Evolutionary conservation across 352 stramenopile genomes (phyloP), one percentile per base, ranked within the genome.

Genomic region (Paralagenidium karlingii): DNA sequence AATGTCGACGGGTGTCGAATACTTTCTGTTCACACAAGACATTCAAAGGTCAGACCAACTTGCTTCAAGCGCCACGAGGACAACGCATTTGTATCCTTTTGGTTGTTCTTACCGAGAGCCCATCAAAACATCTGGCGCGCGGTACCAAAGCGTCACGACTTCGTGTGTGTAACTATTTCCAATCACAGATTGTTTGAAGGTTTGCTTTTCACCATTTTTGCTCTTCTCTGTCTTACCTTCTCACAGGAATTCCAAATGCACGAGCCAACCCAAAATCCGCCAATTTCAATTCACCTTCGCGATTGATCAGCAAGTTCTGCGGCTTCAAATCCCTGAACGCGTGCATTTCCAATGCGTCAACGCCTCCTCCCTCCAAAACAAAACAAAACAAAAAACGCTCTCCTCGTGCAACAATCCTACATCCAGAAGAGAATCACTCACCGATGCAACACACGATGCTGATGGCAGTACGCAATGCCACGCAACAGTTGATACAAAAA

Each of bases 111-210:
- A 84, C 55, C 93, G 60, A 26, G 82, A 96, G 38, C 95, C 96
- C 82, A 99, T 95, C 20, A 99, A 74, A 10, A 99, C 91, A 51
- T 99, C 96, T 1, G 96, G 96, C 3, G 96, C 91, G 24, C 96
- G 84, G 58, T 99, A 99, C 96, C 96, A 99, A 25, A 99, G 68
- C 38, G 96, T 99, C n/a, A 99, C 95, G 33, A 99, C 96, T 61
- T 99, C 96, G 60, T 99, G 95, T 7, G 96, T 99, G 58, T 98
- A 99, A 51, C 65, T 85, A 51, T 19, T 0, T 36, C 11, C 13
- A 15, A 11, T 12, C 25, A 42, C 15, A 48, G 19, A n/a, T 34
- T 26, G 20, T 8, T 19, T 7, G 26, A 34, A 26, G 22, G 18
- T 34, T 8, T 41, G 8, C 16, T 34, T 27, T 0, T 21, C n/a